Base-by-base conservation (phyloP, 129 eudicot species). In the Ambrosia trifida region DNA sequence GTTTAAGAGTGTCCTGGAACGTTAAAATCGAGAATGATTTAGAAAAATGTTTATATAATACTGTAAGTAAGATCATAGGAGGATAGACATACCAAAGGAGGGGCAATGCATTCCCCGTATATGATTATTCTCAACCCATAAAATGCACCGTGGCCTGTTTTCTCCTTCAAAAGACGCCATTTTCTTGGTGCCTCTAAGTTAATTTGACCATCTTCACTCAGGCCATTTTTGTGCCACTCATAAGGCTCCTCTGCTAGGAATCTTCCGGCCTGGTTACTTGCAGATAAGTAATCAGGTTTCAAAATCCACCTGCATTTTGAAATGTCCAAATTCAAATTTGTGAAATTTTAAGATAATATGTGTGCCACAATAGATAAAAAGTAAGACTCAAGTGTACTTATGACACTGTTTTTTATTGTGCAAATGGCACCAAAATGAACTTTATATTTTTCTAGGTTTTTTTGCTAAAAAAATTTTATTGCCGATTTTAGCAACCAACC, bases 91-190 rank as follows among this genome's bases (percentile, higher is more conserved):
- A 95, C 97, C 99, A 95, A 62, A 49, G 99, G 65, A 43, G 99
- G 99, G 57, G 89, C 86, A 76, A 95, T 88, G 91, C 97, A 95
- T 66, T 95, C 99, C 54, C 99, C 99, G 69, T 95, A 90, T 49
- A 95, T 78, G 58, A 95, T 47, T 9, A 95, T 79, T 13, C 85
- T 83, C 97, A 90, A 86, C 76, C 97, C 97, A 50, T 78, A 77
- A 72, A 90, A 88, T 18, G 97, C 99, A 41, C 99, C 97, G 66
- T 90, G 97, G 12, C 97, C 99, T 0, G 95, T 90, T 76, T 78
- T 95, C 83, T 86, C 91, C 79, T 83, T 88, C 66, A 88, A 61
- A 68, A 88, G 95, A 36, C 97, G 96, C 97, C 99, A 95, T 72
- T 90, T 95, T 72, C 99, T 81, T 6, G 99, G 99, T 51, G 97